These are phyloP conservation scores for Chimonanthus praecox DNA, from an alignment of 164 flowering plant genomes.

Conservation along the genomic window DNA sequence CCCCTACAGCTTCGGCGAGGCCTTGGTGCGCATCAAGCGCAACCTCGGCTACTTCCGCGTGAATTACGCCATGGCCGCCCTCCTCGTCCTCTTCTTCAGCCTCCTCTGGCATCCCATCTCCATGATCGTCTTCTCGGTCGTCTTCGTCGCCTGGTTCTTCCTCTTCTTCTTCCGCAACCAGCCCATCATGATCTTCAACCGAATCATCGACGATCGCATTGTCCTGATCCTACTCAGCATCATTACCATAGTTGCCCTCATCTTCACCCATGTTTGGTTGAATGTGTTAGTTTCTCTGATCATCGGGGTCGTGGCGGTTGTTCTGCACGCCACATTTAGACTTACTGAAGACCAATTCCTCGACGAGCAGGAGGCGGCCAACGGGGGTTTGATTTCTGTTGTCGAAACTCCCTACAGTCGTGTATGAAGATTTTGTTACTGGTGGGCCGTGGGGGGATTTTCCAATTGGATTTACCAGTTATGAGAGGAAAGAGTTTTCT, in stretches of 20 bases:
- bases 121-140: conserved; percentile 41
- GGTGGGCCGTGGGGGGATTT: not conserved
- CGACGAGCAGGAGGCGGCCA: conserved; percentile 20
- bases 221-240: conserved; percentile 27
- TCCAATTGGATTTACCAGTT: not conserved
- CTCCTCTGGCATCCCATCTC: conserved; percentile 61
- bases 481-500: not conserved
- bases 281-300: conserved; percentile 35
- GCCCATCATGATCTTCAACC: conserved; percentile 35
- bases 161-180: conserved; percentile 52
- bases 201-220: conserved; percentile 41
- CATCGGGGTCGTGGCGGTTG: conserved; percentile 35
- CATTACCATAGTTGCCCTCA: conserved; percentile 39
- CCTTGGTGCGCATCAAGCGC: conserved; percentile 38
- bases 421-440: not conserved
- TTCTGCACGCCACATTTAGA: conserved; percentile 54
- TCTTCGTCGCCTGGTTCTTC: conserved; percentile 49
- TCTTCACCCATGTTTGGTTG: conserved; percentile 42
- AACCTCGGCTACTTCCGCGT: conserved; percentile 50
- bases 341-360: conserved; percentile 38
- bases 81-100: conserved; percentile 42
- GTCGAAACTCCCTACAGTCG: conserved; percentile 20
- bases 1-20: conserved; percentile 46
- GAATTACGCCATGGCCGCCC: conserved; percentile 47
- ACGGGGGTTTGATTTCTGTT: conserved; percentile 33